A percentile compares a stretch with the other conserved stretches of the same genome.
phyloP scores from a whole-genome alignment of 148 eudicot species.

The Fagopyrum tataricum region DNA sequence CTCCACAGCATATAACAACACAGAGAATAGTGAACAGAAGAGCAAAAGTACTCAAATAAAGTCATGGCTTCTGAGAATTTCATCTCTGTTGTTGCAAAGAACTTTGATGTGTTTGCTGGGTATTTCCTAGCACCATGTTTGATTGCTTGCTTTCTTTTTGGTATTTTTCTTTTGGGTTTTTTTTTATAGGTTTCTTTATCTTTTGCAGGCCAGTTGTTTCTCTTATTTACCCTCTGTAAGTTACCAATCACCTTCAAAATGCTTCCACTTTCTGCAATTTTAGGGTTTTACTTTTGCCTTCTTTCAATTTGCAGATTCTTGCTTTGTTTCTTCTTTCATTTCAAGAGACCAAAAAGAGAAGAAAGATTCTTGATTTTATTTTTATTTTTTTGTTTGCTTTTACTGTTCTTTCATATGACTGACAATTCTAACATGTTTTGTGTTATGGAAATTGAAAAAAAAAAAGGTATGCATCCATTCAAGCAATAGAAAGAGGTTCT shows the following conservation, averaged over 20 bases:
- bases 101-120: background rate
- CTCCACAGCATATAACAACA: too few species aligned
- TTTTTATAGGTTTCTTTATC: background rate
- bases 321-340: too few species aligned
- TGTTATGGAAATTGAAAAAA: too few species aligned
- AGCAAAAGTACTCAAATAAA: too few species aligned
- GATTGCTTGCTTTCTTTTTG: background rate
- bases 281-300: background rate
- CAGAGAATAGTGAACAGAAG: too few species aligned
- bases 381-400: background rate
- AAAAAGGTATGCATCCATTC: background rate
- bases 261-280: background rate
- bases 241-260: background rate
- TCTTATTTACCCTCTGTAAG: conserved; percentile 10
- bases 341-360: background rate
- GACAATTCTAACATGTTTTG: too few species aligned
- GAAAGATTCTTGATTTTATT: background rate
- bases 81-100: background rate
- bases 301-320: background rate
- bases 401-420: background rate
- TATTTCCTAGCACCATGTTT: background rate
- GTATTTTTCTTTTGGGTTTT: background rate
- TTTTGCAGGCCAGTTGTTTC: background rate
- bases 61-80: background rate
- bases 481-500: background rate